phyloP scores from a whole-genome alignment of 495 filamentous ascomycete species.

The Penicillium alfredii region DNA sequence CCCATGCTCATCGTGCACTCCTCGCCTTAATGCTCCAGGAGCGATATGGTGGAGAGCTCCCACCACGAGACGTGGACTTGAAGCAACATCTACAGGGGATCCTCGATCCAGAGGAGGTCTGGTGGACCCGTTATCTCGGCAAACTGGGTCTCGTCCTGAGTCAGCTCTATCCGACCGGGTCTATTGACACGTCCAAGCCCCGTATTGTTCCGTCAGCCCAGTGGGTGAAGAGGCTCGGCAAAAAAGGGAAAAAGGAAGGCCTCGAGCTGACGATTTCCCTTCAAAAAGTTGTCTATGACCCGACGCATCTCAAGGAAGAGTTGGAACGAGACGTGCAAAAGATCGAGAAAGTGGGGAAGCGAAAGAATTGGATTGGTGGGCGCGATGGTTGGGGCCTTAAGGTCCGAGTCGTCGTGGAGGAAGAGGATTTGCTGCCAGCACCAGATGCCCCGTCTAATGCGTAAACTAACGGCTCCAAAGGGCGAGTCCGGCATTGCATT shows the following conservation, averaged over 20 bases:
- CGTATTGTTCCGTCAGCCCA: constrained; percentile 21
- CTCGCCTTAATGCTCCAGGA: constrained; percentile 69
- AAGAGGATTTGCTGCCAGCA: constrained; percentile 16
- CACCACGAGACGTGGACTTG: constrained; percentile 45
- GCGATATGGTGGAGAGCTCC: constrained; percentile 66
- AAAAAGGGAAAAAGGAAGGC: constrained; percentile 23
- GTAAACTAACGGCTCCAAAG: no score
- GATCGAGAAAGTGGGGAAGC: constrained; percentile 30
- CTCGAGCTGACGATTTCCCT: constrained; percentile 21
- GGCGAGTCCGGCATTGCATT: no score
- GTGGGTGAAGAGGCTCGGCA: constrained; percentile 22
- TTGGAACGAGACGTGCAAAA: constrained; percentile 21
- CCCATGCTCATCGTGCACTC: constrained; percentile 63
- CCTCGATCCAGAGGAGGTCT: constrained; percentile 41
- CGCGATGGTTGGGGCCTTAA: constrained; percentile 29
- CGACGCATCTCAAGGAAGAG: constrained; percentile 25
- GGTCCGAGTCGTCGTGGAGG: constrained; percentile 19
- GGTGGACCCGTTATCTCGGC: constrained; percentile 61
- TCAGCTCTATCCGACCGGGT: constrained; percentile 25
- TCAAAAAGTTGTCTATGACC: constrained; percentile 25
- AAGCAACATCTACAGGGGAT: constrained; percentile 42
- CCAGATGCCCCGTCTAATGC: no score
- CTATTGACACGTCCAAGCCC: constrained; percentile 24
- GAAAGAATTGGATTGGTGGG: constrained; percentile 32
- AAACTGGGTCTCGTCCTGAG: constrained; percentile 23